These are phyloP conservation scores for Solanum chiquidenum DNA, from an alignment of 257 asterid genomes.

Conservation along the genomic window DNA sequence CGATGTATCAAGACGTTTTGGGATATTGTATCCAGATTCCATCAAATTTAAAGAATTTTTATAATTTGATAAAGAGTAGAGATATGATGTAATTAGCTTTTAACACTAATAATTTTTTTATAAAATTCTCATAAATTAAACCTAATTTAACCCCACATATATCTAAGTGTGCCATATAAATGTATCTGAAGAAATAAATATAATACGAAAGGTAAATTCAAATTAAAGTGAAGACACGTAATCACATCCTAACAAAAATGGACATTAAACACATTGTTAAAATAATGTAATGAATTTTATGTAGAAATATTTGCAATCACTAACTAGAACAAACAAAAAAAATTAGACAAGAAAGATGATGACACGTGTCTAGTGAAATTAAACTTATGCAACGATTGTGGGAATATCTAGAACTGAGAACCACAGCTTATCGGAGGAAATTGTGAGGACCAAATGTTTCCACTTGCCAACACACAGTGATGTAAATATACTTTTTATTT, in stretches of 20 bases:
- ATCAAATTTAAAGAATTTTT: too few species aligned
- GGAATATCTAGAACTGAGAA: not conserved
- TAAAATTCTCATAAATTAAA: too few species aligned
- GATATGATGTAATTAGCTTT: too few species aligned
- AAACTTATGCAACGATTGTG: not conserved
- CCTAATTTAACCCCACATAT: not conserved
- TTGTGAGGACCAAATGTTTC: not conserved
- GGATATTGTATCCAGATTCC: too few species aligned
- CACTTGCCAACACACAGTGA: not conserved
- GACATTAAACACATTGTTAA: not conserved
- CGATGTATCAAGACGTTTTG: too few species aligned
- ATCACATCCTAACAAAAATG: not conserved
- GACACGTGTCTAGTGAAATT: not conserved
- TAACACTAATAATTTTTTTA: too few species aligned
- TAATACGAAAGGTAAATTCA: not conserved
- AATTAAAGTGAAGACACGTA: not conserved
- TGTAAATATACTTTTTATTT: too few species aligned
- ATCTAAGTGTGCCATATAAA: too few species aligned
- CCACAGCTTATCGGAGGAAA: not conserved
- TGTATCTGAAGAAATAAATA: too few species aligned
- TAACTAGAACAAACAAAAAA: not conserved
- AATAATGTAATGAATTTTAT: not conserved
- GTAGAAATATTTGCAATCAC: not conserved
- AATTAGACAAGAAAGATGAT: not conserved
- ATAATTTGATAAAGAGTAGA: accelerated